Evolutionary conservation across 129 eudicot species (phyloP), one percentile per base, ranked within the genome.

Genomic region (Lactuca saligna): DNA sequence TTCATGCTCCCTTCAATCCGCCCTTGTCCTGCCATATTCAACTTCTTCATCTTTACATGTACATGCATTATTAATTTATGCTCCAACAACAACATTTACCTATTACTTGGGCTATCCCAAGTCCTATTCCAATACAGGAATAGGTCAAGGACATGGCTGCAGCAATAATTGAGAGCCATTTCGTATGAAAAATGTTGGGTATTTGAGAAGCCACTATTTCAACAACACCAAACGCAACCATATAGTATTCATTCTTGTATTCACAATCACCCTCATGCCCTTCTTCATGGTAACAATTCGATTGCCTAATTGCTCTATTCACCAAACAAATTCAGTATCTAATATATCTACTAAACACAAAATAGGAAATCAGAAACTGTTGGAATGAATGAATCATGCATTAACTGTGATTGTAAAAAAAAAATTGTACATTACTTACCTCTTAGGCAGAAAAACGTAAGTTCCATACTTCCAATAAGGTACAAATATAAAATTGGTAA

Each of bases 61-160:
- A 8, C 8, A 17, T 37, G 38, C 44, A 72, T 34, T 57, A 37
- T 41, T 37, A 33, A 20, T 62, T 62, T 11, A 17, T 37, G 33
- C 34, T 53, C 6, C 17, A 53, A 6, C 57, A 76, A 10, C 58
- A 63, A 37, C 20, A 17, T 5, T 20, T 84, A 92, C 96, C 91
- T 61, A 86, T 71, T 29, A 84, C 83, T 87, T 85, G 83, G 13
- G 87, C 87, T 50, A 89, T 57, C 72, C 92, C 92, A 65, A 89
- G 97, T 65, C 80, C 85, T 3, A 87, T 79, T 59, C 88, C 95
- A 14, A 93, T 87, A 34, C 17, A 57, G 39, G 99, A 78, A 75
- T 93, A 93, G 20, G 90, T 77, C 77, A 87, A 85, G 42, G 99
- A 93, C 99, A 89, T 87, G 78, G 72, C 48, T 37, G 95, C 92